Evolutionary conservation across 495 filamentous ascomycete species (phyloP), one percentile per base, ranked within the genome.

Genomic region (Aspergillus sclerotiicarbonarius): DNA sequence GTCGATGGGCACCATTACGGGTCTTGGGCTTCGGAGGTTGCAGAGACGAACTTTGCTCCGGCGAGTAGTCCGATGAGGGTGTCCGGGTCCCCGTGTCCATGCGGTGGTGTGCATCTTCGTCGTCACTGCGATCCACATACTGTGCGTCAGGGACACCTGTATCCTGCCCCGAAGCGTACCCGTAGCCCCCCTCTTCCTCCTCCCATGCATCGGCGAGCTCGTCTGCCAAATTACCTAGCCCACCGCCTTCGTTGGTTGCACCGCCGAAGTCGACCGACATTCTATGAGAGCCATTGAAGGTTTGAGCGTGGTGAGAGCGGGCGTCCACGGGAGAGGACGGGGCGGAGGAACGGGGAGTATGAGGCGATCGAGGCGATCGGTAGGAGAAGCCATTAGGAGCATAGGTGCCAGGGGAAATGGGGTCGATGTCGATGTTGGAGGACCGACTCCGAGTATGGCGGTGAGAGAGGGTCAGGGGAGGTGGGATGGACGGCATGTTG

Each of bases 181-280:
- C 74, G 54, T 80, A 73, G 25, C 74, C 70, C 58, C 76, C 80
- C 8, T 87, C 86, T 44, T 87, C 86, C 46, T 85, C 79, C 55
- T 84, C 86, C 76, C 79, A 80, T 16, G 77, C 81, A 60, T 82
- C 81, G 15, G 78, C 82, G 67, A 73, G 73, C 63, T 94, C 90
- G 61, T 96, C 91, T 12, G 92, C 91, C 16, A 97, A 74, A 60
- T 89, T 95, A 33, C 91, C 91, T 18, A 94, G 72, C 0, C 90
- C 90, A 32, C 85, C 86, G 19, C 68, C 74, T 59, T 59, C 63
- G 21, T 67, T 78, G 56, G 68, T 66, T 64, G 59, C 67, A 62
- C 66, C 64, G 32, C 71, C 71, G 60, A 74, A 78, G 53, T 77
- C 77, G 44, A 67, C 68, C 8, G 76, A 79, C 57, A 67, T 71